Conservation (phyloP, 2,329 filamentous ascomycete genomes). For the Claviceps sp. region DNA sequence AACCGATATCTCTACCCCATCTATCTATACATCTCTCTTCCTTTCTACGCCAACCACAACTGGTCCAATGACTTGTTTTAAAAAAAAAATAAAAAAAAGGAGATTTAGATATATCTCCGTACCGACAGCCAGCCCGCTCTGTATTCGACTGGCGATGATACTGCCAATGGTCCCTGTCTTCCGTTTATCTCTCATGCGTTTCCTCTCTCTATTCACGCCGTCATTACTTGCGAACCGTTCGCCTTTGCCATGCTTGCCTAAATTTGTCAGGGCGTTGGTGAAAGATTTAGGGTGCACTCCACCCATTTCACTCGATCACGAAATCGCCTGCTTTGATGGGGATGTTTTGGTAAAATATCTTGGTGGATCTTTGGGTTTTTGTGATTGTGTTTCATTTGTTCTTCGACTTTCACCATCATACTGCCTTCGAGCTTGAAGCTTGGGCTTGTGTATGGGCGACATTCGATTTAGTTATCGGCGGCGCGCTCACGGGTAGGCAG, state of each 20-base stretch:
- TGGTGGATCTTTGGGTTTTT: not conserved
- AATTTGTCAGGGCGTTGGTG: not conserved
- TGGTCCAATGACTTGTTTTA: not conserved
- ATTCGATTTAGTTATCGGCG: slow-evolving; percentile 12
- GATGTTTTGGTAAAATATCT: not conserved
- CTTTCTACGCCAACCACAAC: slow-evolving; percentile 1
- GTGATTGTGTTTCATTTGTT: too few relatives aligned
- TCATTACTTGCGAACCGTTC: not conserved
- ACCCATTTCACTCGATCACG: not conserved
- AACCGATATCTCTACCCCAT: too few relatives aligned
- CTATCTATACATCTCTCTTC: not conserved
- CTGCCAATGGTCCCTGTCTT: not conserved
- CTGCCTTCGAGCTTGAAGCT: not conserved
- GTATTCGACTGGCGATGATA: not conserved
- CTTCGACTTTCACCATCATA: too few relatives aligned
- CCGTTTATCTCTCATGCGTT: not conserved
- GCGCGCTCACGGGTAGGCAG: slow-evolving; percentile 23
- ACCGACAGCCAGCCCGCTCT: slow-evolving; percentile 1
- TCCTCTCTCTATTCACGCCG: not conserved
- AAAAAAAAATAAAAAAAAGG: not conserved
- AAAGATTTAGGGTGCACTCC: not conserved
- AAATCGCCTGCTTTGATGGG: not conserved
- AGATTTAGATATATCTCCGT: slow-evolving; percentile 1
- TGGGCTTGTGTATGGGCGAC: not conserved
- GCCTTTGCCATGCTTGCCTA: not conserved